Evolutionary conservation across 176 grass and related monocot genomes (phyloP), one percentile per base, ranked within the genome.

Genomic region (Cymbopogon citratus): DNA sequence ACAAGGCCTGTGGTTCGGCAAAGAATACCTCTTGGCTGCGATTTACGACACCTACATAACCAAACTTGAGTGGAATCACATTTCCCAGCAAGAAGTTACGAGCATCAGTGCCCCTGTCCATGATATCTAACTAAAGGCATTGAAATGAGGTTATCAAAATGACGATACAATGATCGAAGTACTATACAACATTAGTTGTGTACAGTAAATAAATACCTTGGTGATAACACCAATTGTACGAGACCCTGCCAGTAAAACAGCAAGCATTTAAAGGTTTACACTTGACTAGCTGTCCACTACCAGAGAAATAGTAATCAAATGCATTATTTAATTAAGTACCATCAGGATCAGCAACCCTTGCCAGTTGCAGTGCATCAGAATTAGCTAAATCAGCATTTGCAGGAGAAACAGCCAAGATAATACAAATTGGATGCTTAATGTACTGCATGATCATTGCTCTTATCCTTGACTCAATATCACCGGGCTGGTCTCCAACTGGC

Each of bases 191-290:
- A 72, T 61, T 63, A 72, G 9, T 31, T 39, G 66, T 61, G 61
- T 61, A 60, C 9, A 88, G 65, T 72, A 49, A 24, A 83, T 27
- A 43, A 75, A 84, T 85, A 98, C 96, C 96, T 98, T 98, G 9
- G 90, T 98, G 80, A 98, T 98, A 77, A 98, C 92, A 85, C 96
- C 96, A 87, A 98, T 93, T 74, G 96, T 98, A 56, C 90, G 85
- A 77, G 87, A 95, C 19, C 92, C 96, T 95, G 76, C 35, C 65
- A 91, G 28, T 79, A 72, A 83, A 41, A 85, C 38, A 84, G 69
- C 57, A 81, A 64, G 26, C 16, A 65, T 29, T 73, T 73, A 88
- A 28, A 40, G 21, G 33, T 82, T 68, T 85, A 63, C 39, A 57
- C 34, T 74, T 64, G 74, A 34, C 25, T 40, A 13, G 40, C 39